Base-by-base conservation (phyloP, 2,329 filamentous ascomycete genomes). In the Fusarium haematococcum region DNA sequence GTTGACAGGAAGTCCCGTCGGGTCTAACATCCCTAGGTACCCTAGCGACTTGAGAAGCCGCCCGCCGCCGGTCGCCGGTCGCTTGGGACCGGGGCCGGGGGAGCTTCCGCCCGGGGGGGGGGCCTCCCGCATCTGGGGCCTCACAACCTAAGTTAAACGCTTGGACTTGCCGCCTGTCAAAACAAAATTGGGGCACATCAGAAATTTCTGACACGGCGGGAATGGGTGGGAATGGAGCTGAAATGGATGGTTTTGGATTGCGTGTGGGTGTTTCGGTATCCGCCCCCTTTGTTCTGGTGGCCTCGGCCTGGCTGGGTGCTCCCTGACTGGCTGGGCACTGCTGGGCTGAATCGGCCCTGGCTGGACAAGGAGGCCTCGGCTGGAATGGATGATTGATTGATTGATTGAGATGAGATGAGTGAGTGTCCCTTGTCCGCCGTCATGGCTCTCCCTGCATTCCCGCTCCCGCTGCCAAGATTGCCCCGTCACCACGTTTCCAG, bases 401-500 rank as follows among this genome's bases (percentile, higher is more conserved):
- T 71, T 71, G 71, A 65, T 67, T 63, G 37, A 52, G 37, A 69
- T 62, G 63, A 69, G 71, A 74, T 61, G 71, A 72, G 71, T 41
- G 61, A n/a, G 25, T 54, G 32, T 32, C 35, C 54, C 54, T 39
- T 54, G 48, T 57, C 74, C 71, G 68, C 71, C 59, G 61, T 71
- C 71, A 41, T 71, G 48, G 68, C 68, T 71, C 71, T 75, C 71
- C 71, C 71, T 74, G 71, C 71, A 74, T 75, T 74, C 72, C 71
- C 69, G 72, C 71, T 75, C 70, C 68, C 68, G 57, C 48, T 63
- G 71, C 71, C 71, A 73, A 74, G 71, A 25, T 54, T 71, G 56
- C 37, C 70, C 71, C 69, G 71, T 74, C 37, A 75, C 72, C 72
- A 74, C 72, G 72, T 75, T 74, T 74, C 72, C 68, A 75, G 69